Base-by-base conservation (phyloP, 2,329 filamentous ascomycete genomes). In the Bipolaris bicolor region DNA sequence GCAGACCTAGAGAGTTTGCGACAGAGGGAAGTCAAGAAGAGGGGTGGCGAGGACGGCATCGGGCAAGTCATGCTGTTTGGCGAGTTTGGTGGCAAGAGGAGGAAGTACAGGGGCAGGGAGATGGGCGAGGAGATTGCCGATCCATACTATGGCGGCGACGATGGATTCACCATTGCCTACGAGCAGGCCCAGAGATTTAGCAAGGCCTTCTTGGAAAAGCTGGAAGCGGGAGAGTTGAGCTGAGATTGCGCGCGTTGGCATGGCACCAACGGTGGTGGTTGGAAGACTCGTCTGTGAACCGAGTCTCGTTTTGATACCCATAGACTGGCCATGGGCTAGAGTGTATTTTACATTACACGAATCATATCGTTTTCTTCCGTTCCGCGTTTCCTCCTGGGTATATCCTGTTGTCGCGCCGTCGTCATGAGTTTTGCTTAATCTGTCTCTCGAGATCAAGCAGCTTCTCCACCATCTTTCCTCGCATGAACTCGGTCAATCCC, bases 121-220 rank as follows among this genome's bases (percentile, higher is more conserved):
- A 24, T 20, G 52, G 58, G 52, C 1, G 52, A 57, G 47, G 57
- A 60, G 57, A 49, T 53, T 81, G 44, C 85, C 57, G 95, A 98
- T 76, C 95, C 95, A 13, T 99, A 98, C 79, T 98, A 98, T 76
- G 92, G 71, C 16, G 64, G 60, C 22, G 65, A 60, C 16, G 49
- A 49, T 9, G 60, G 51, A 13, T 62, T 59, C 49, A 48, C 39
- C 34, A 20, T 50, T 37, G 91, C 92, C n/a, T 98, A 90, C 77
- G 87, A 94, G 78, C 93, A 97, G 81, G 89, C 89, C 61, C 80
- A 83, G 58, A 82, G 89, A 60, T 97, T 96, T 74, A 88, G 90
- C 2, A 84, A 82, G 72, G 92, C 90, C 53, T 92, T 97, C 68
- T 67, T 97, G 62, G 81, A 83, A 68, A 82, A 88, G 44, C 87